These are phyloP conservation scores for Apiospora pterosperma DNA, from an alignment of 2,329 filamentous ascomycete genomes.

Conservation along the genomic window DNA sequence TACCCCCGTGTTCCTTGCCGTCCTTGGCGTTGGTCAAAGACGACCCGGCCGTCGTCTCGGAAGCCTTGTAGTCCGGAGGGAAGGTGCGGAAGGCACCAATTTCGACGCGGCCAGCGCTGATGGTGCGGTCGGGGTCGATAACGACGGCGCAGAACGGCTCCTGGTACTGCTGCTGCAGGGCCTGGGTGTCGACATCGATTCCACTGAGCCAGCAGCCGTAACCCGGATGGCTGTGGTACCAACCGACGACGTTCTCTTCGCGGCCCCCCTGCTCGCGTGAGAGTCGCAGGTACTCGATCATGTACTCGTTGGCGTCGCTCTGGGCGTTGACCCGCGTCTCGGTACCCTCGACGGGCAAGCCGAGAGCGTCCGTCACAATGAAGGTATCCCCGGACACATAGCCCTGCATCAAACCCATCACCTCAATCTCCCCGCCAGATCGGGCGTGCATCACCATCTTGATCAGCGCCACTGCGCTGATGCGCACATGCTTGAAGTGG, in stretches of 20 bases:
- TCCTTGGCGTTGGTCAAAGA: constrained; percentile 6
- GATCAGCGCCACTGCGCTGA: constrained; percentile 87
- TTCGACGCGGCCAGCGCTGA: constrained; percentile 91
- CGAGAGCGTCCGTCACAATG: constrained; percentile 90
- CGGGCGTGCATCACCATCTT: constrained; percentile 99
- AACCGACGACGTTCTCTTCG: constrained; percentile 89
- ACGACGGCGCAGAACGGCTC: constrained; percentile 96
- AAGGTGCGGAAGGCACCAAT: constrained; percentile 96
- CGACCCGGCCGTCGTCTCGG: constrained; percentile 8
- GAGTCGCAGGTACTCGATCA: constrained; percentile 77
- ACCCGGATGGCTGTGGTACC: constrained; percentile 97
- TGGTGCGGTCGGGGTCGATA: constrained; percentile 92
- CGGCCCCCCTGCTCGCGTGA: constrained; percentile 70
- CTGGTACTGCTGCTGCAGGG: constrained; percentile 77
- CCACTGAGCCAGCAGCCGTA: constrained; percentile 98
- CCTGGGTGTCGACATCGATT: constrained; percentile 89
- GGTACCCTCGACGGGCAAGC: constrained; percentile 94
- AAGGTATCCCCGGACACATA: constrained; percentile 83
- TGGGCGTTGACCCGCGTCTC: constrained; percentile 97
- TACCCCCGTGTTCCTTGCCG: constrained; percentile 56
- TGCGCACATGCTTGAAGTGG: constrained; percentile 91
- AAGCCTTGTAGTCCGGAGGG: constrained; percentile 66
- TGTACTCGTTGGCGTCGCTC: constrained; percentile 94
- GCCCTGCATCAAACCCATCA: constrained; percentile 98
- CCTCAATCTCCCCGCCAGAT: constrained; percentile 86